Base-by-base conservation (phyloP, 208 protist genomes). In the Leishmania tropica region DNA sequence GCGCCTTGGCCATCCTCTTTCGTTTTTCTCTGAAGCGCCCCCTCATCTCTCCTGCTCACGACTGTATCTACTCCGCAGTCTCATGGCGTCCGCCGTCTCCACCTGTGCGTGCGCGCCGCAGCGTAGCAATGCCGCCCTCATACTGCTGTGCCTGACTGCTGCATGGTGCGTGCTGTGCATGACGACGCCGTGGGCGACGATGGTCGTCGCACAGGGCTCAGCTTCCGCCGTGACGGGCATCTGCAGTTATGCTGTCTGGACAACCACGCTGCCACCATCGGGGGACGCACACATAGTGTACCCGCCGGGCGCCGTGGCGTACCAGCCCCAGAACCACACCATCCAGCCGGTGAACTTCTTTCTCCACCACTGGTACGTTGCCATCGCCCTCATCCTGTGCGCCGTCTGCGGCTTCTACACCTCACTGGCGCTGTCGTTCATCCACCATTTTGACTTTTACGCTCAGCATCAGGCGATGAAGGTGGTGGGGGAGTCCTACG, bases 131-230 rank as follows among this genome's bases (percentile, higher is more conserved):
- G 8, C n/a, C 13, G 48, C 80, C 3, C 37, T 60, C 37, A 1
- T 51, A 35, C 42, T 76, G 28, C 54, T 75, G 11, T 74, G 31
- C 60, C 3, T 78, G 42, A 47, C 37, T 45, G 15, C 56, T 31
- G 35, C 56, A 37, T 78, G 56, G 56, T 76, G 48, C 47, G 2
- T 75, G 1, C 72, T 76, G 45, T 83, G 60, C 58, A 42, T 76
- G 40, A 21, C 17, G 28, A 68, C 24, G 48, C 53, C 47, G 11
- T 62, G 71, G 28, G 28, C 47, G 13, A 28, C 56, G 48, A 72
- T 76, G 62, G 81, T 47, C 0, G 51, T 73, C 3, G 81, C 81
- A 45, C 81, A 84, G 48, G 81, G 81, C 68, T 75, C 68, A 0
- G 54, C 67, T 37, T 53, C 81, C n/a, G 53, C 81, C 58, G 47